Base-by-base conservation (phyloP, 1,284 basidiomycete species). In the Ceratobasidium sp. region DNA sequence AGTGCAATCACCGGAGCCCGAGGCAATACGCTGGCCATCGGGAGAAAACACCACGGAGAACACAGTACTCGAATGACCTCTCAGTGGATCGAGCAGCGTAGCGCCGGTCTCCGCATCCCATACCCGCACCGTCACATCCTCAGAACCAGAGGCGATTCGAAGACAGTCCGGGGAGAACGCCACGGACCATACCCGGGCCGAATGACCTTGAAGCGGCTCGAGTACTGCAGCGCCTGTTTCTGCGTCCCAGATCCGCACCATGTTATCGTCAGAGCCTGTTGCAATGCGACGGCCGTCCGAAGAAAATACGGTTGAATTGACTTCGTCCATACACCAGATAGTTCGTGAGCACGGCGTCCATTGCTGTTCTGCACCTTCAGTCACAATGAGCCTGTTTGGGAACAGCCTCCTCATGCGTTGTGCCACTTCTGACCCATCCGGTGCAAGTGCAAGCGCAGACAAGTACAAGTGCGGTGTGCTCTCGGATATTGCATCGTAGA, bases 31-130 rank as follows among this genome's bases (percentile, higher is more conserved):
- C 18, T 82, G 81, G 50, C 85, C 86, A 78, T 87, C 85, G 23
- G 83, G 82, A 30, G 83, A 84, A 57, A 87, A 83, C 50, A 84
- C 83, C 59, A 87, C 84, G 33, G 83, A 83, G 2, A 80, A 82
- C 6, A 60, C 30, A 35, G 6, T 16, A 35, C 62, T 7, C 16
- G 62, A 38, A 81, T 87, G 86, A 10, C 83, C 83, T 81, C 84
- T 85, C 59, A 87, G 82, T 68, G 84, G 82, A 71, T 85, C 70
- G 5, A 27, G 85, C 12, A 77, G 35, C n/a, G 35, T 6, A n/a
- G 16, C 20, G 23, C 69, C 30, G 3, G 50, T 38, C 41, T 64
- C 30, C 2, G 18, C 33, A 12, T 27, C 86, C 86, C 86, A 87
- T 1, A 87, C 82, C 23, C 86, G 81, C 35, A 87, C 84, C 50